Evolutionary conservation across 768 basidiomycete genomes (phyloP).

Genomic region (Tricholoma terreum): DNA sequence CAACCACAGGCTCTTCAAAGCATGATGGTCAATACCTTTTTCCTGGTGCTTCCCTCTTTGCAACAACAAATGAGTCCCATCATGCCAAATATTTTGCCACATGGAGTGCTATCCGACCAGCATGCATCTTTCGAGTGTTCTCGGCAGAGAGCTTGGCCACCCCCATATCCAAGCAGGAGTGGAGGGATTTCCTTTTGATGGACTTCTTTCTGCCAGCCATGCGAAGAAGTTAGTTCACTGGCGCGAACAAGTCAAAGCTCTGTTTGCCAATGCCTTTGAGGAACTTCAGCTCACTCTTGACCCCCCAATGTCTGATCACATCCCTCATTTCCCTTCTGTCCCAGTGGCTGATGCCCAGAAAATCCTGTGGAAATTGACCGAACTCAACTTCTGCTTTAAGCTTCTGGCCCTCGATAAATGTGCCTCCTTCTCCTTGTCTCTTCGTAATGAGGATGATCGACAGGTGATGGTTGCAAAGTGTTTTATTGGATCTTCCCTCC

Average conservation of each 20-base stretch:
- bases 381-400: neutral
- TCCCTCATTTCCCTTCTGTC: neutral
- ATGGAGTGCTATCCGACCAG: neutral
- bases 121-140: neutral
- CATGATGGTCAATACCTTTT: constrained; percentile 1
- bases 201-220: neutral
- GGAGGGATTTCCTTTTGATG: neutral
- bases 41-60: neutral
- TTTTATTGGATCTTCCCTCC: neutral
- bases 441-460: neutral
- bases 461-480: neutral
- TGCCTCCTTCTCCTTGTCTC: neutral
- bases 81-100: neutral
- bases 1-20: neutral
- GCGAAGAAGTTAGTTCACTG: neutral
- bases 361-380: neutral
- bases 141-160: neutral
- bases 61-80: neutral
- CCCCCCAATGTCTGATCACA: neutral
- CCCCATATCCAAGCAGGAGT: neutral
- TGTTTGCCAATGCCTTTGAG: neutral
- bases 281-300: neutral
- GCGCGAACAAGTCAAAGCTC: neutral
- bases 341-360: neutral
- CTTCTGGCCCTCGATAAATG: neutral